phyloP scores from a whole-genome alignment of 2,329 filamentous ascomycete species.

The Arthrobotrys megalospora region DNA sequence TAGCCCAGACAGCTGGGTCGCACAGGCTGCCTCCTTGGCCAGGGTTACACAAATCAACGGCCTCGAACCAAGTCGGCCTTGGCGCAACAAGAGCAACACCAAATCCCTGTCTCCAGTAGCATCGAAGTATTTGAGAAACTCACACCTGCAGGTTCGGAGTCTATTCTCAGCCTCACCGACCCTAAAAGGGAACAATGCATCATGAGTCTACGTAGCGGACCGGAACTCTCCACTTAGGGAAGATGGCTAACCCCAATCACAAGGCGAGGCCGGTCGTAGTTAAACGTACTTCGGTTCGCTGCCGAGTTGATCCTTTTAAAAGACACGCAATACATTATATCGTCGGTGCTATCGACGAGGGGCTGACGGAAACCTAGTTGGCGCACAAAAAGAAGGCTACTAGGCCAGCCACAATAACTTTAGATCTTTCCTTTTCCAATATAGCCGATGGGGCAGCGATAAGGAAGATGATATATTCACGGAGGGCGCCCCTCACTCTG shows the following conservation, averaged over 20 bases:
- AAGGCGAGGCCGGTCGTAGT: not conserved
- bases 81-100: constrained; percentile 27
- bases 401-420: constrained; percentile 32
- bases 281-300: constrained; percentile 8
- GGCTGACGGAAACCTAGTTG: constrained; percentile 46
- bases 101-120: constrained; percentile 18
- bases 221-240: constrained; percentile 37
- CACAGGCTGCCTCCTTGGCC: constrained; percentile 30
- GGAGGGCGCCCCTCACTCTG: not conserved
- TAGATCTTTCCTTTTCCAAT: not conserved
- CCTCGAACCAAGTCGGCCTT: not conserved
- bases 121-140: constrained; percentile 42
- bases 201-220: constrained; percentile 37
- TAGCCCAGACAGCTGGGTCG: constrained; percentile 21
- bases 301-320: constrained; percentile 26
- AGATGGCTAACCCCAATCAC: not conserved
- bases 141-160: constrained; percentile 30
- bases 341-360: constrained; percentile 48
- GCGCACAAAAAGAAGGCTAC: constrained; percentile 25
- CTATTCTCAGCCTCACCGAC: constrained; percentile 44
- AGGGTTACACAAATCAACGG: constrained; percentile 38
- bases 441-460: constrained; percentile 26
- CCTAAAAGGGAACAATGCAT: constrained; percentile 23
- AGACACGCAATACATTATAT: constrained; percentile 20
- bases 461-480: constrained; percentile 36